Conservation (phyloP, 176 grass and related monocot genomes). For the Melocanna baccifera region DNA sequence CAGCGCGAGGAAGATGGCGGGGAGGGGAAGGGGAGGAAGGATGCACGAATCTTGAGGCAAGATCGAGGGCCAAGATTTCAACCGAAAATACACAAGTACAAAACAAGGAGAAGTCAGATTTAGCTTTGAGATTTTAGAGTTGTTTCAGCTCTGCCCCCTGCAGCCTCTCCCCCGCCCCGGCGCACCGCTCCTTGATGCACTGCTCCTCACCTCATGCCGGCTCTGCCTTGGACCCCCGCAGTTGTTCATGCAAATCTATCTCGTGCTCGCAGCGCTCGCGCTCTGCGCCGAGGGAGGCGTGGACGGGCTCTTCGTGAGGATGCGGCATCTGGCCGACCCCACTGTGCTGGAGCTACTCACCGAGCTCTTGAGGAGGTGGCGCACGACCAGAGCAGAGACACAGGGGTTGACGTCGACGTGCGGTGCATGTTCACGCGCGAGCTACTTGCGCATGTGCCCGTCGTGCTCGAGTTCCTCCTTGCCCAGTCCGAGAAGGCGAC, state of each 20-base stretch:
- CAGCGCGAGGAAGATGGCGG: no score
- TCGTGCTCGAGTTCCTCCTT: constrained; percentile 80
- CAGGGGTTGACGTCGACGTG: constrained; percentile 43
- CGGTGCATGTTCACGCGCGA: constrained; percentile 72
- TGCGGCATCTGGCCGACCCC: constrained; percentile 49
- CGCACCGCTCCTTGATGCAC: constrained; percentile 48
- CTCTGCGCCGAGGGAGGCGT: constrained; percentile 55
- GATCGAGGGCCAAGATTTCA: no score
- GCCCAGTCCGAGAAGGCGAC: constrained; percentile 47
- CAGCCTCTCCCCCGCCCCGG: neutral
- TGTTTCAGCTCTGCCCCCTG: no score
- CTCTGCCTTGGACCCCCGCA: constrained; percentile 60
- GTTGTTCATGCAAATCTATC: constrained; percentile 92
- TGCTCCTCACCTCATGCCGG: constrained; percentile 60
- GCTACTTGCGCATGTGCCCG: constrained; percentile 66
- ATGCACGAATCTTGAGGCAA: no score
- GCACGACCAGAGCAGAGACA: constrained; percentile 66
- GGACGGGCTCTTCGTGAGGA: constrained; percentile 70
- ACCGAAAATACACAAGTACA: no score
- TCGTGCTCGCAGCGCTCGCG: constrained; percentile 67
- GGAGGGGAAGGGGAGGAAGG: no score
- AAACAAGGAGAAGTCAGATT: no score
- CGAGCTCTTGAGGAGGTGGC: constrained; percentile 83
- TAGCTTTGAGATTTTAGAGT: no score
- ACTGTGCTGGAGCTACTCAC: constrained; percentile 83